phyloP scores from a whole-genome alignment of 2,329 filamentous ascomycete genomes.

The Neonectria hederae region DNA sequence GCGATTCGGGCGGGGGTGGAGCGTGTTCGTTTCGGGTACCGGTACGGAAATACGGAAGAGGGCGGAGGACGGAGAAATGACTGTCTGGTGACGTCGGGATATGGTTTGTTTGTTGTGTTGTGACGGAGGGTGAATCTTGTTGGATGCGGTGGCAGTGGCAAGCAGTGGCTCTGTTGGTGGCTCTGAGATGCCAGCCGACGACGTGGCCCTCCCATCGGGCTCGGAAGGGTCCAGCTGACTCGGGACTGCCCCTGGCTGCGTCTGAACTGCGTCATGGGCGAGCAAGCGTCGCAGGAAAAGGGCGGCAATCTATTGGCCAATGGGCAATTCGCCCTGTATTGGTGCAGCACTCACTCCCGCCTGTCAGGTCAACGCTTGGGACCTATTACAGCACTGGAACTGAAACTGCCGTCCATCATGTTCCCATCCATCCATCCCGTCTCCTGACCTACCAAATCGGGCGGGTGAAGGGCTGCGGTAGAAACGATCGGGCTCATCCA shows the following conservation, averaged over 20 bases:
- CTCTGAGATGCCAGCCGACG: constrained; percentile 33
- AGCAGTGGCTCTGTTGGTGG: constrained; percentile 25
- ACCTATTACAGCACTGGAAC: not conserved
- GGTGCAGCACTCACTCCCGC: not conserved
- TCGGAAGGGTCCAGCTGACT: constrained; percentile 11
- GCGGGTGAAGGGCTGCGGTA: not conserved
- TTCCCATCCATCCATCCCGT: not conserved
- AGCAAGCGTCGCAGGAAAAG: not conserved
- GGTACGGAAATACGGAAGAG: constrained; percentile 13
- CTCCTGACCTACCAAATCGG: not conserved
- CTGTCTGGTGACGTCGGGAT: constrained; percentile 36
- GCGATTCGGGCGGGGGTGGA: constrained; percentile 26
- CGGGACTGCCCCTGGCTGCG: constrained; percentile 6
- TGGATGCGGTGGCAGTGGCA: too few relatives aligned
- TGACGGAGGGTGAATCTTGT: constrained; percentile 5
- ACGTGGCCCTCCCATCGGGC: constrained; percentile 38
- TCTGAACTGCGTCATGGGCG: constrained; percentile 11
- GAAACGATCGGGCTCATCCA: constrained; percentile 3
- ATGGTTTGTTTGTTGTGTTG: constrained; percentile 28
- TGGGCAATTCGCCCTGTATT: not conserved
- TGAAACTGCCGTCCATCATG: not conserved
- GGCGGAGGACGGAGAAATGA: constrained; percentile 11
- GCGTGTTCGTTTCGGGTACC: constrained; percentile 9
- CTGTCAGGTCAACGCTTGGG: not conserved
- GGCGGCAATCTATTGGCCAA: constrained; percentile 20